Percentiles rank a stretch among this genome's conserved stretches.
Conservation (phyloP, 2,329 filamentous ascomycete genomes). For the Hypoxylon sp. region DNA sequence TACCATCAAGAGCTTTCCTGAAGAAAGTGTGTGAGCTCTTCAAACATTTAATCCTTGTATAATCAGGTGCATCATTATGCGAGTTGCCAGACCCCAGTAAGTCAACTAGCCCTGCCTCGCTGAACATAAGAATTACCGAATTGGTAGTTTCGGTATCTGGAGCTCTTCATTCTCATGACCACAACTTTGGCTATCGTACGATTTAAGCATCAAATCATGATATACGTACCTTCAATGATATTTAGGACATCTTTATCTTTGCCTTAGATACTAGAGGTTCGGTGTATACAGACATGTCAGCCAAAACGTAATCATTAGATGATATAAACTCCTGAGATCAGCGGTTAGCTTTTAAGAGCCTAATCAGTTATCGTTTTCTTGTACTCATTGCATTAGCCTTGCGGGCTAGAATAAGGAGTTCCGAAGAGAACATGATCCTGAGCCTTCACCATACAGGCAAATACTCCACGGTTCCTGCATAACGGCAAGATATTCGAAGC, state of each 20-base stretch:
- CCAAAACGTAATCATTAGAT: neutral
- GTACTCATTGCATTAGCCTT: neutral
- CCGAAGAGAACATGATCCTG: neutral
- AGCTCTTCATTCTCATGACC: neutral
- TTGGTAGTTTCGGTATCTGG: neutral
- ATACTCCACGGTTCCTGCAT: constrained; percentile 3
- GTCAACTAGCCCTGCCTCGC: neutral
- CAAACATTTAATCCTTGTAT: neutral
- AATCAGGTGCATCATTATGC: neutral
- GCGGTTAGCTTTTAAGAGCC: neutral
- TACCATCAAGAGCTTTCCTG: neutral
- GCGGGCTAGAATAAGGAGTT: neutral
- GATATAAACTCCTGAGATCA: neutral
- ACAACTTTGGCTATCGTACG: neutral
- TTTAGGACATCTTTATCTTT: neutral
- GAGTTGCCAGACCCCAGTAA: neutral
- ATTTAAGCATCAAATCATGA: neutral
- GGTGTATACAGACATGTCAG: constrained; percentile 1
- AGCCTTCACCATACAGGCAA: neutral
- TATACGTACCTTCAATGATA: constrained; percentile 1
- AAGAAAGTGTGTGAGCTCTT: neutral
- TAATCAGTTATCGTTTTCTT: constrained; percentile 18
- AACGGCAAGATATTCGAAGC: constrained; percentile 7
- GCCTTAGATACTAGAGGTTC: neutral
- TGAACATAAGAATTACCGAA: neutral